Conservation (phyloP, 2,329 filamentous ascomycete genomes). For the Arachnomyces sp. region DNA sequence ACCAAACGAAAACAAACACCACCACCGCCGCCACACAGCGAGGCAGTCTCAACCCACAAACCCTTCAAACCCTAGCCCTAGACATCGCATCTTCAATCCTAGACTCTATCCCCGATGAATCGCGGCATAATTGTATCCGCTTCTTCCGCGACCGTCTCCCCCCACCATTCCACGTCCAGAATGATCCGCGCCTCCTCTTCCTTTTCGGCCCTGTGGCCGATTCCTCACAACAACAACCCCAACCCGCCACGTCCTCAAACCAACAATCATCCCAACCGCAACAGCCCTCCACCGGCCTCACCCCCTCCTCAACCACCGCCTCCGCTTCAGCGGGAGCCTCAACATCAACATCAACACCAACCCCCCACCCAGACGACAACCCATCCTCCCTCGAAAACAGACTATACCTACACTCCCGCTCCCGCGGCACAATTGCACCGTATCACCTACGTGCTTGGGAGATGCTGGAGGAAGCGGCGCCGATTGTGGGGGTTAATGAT, state of each 20-base stretch:
- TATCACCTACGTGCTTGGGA: conserved; percentile 36
- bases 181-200: conserved; percentile 32
- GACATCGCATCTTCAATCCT: conserved; percentile 38
- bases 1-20: conserved; percentile 12
- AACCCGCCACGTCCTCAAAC: conserved; percentile 19
- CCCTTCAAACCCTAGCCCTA: conserved; percentile 33
- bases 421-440: conserved; percentile 23
- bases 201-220: conserved; percentile 34
- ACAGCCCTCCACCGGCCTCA: conserved; percentile 13
- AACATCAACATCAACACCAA: conserved; percentile 1
- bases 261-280: conserved; percentile 23
- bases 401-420: conserved; percentile 31
- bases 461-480: conserved; percentile 37
- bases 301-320: conserved; percentile 14
- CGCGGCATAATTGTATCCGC: conserved; percentile 33
- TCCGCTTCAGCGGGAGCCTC: neutral
- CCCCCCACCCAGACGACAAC: conserved; percentile 17
- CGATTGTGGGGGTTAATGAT: conserved; percentile 36
- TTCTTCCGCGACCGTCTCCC: conserved; percentile 36
- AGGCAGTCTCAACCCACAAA: conserved; percentile 11
- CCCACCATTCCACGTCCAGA: conserved; percentile 29
- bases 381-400: conserved; percentile 21
- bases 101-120: conserved; percentile 38
- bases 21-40: conserved; percentile 21
- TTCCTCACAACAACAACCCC: conserved; percentile 8